A percentile compares a stretch with the other conserved stretches of the same genome.
Conservation (phyloP, 1,139 yeast genomes). For the Lodderomyces metapsilosis region DNA sequence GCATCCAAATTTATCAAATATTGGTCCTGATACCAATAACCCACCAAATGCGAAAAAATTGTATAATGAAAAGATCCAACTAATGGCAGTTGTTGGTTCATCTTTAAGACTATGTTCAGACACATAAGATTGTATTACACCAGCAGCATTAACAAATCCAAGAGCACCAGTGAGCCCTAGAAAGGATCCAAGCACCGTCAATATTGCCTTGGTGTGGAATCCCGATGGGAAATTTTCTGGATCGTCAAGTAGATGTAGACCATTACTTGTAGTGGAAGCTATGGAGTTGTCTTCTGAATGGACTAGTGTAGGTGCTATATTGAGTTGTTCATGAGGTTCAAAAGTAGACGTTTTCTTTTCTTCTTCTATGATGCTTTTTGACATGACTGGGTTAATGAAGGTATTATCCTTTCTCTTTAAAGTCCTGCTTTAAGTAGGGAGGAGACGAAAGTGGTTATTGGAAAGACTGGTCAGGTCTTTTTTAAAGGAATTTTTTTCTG, state of each 20-base stretch:
- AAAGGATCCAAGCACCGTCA: slow-evolving; percentile 24
- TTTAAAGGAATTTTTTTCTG: no score
- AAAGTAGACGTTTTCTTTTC: neutral
- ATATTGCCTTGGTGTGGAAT: slow-evolving; percentile 19
- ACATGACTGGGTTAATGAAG: neutral
- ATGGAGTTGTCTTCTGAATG: neutral
- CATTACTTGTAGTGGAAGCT: slow-evolving; percentile 3
- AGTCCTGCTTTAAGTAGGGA: no score
- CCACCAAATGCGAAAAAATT: slow-evolving; percentile 29
- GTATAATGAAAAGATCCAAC: slow-evolving; percentile 35
- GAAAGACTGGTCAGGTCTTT: no score
- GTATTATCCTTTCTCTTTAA: no score
- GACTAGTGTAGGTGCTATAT: neutral
- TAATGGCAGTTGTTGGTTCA: slow-evolving; percentile 23
- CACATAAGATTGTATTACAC: slow-evolving; percentile 28
- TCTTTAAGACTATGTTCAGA: slow-evolving; percentile 18
- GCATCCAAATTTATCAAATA: slow-evolving; percentile 26
- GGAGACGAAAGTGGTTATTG: no score
- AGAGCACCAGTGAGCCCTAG: slow-evolving; percentile 25
- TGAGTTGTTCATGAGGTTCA: neutral
- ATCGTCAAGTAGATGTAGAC: slow-evolving; percentile 14
- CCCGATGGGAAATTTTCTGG: slow-evolving; percentile 28
- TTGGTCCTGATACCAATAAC: slow-evolving; percentile 29
- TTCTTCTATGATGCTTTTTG: neutral
- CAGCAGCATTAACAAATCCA: slow-evolving; percentile 28